phyloP scores from a whole-genome alignment of 768 basidiomycete genomes.

The Pisolithus marmoratus region DNA sequence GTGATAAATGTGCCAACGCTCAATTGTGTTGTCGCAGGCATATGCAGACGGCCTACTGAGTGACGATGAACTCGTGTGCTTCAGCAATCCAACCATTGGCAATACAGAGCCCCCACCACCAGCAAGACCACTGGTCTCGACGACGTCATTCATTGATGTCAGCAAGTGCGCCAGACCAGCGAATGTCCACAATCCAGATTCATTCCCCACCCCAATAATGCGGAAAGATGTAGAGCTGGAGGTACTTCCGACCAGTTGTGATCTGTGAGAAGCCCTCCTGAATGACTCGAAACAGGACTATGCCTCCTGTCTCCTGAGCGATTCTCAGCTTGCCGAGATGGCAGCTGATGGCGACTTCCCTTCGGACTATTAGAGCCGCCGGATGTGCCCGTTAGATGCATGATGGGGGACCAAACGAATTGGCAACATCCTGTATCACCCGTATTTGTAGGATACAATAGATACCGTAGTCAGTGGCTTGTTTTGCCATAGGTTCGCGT shows the following conservation, averaged over 20 bases:
- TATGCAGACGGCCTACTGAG: slow-evolving; percentile 34
- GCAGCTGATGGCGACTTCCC: slow-evolving; percentile 25
- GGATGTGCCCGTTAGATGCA: no score
- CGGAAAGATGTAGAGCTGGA: slow-evolving; percentile 17
- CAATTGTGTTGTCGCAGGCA: slow-evolving; percentile 11
- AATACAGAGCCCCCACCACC: background rate
- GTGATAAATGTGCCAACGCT: background rate
- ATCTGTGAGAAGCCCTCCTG: background rate
- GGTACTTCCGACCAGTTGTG: slow-evolving; percentile 7
- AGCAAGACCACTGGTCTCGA: background rate
- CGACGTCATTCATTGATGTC: no score
- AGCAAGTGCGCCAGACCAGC: background rate
- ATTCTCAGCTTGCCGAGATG: slow-evolving; percentile 29
- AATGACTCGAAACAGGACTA: slow-evolving; percentile 17
- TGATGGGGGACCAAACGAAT: no score
- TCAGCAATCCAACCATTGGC: slow-evolving; percentile 5
- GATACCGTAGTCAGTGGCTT: no score
- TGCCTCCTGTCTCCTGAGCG: slow-evolving; percentile 33
- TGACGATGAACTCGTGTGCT: slow-evolving; percentile 28
- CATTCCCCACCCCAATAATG: background rate
- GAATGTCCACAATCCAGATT: background rate
- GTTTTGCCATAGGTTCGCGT: no score
- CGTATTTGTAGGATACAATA: no score
- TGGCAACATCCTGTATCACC: no score
- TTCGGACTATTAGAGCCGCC: slow-evolving; percentile 19